Conservation (phyloP, 2,329 filamentous ascomycete species). For the Penicillium sp. region DNA sequence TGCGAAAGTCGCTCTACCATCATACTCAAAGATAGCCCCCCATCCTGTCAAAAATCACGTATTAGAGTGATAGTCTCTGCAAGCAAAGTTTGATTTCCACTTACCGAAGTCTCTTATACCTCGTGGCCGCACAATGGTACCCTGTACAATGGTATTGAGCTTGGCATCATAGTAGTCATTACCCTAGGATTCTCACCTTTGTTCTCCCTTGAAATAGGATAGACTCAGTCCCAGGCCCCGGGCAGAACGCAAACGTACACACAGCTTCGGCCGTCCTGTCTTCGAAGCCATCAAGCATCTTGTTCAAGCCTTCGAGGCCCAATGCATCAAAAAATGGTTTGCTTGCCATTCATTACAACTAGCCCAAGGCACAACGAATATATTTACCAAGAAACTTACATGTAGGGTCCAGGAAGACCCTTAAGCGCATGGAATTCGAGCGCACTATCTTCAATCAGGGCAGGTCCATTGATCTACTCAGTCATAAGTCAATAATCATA, state of each 20-base stretch:
- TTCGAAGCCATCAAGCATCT: slow-evolving; percentile 78
- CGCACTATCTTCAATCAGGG: slow-evolving; percentile 95
- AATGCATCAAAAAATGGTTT: slow-evolving; percentile 90
- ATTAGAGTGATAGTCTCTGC: too few species aligned
- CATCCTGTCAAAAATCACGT: slow-evolving; percentile 58
- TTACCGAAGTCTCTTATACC: slow-evolving; percentile 78
- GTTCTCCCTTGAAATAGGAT: slow-evolving; percentile 90
- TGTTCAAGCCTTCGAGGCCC: slow-evolving; percentile 81
- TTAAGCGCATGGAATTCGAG: slow-evolving; percentile 86
- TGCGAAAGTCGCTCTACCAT: slow-evolving; percentile 77
- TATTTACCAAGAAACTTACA: slow-evolving; percentile 54
- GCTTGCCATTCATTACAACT: slow-evolving; percentile 45
- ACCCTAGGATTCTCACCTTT: slow-evolving; percentile 51
- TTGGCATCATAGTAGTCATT: background rate
- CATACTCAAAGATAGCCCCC: slow-evolving; percentile 94
- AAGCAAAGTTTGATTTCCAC: slow-evolving; percentile 22
- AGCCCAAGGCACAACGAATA: background rate
- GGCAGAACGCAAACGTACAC: slow-evolving; percentile 90
- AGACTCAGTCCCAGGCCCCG: slow-evolving; percentile 76
- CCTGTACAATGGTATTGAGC: slow-evolving; percentile 39
- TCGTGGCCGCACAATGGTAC: slow-evolving; percentile 75
- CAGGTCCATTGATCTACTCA: slow-evolving; percentile 70
- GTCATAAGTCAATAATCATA: background rate
- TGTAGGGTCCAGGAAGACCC: slow-evolving; percentile 92
- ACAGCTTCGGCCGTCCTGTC: slow-evolving; percentile 94